Evolutionary conservation across 1,284 basidiomycete species (phyloP), one percentile per base, ranked within the genome.

Genomic region (Trichosporon asahii): DNA sequence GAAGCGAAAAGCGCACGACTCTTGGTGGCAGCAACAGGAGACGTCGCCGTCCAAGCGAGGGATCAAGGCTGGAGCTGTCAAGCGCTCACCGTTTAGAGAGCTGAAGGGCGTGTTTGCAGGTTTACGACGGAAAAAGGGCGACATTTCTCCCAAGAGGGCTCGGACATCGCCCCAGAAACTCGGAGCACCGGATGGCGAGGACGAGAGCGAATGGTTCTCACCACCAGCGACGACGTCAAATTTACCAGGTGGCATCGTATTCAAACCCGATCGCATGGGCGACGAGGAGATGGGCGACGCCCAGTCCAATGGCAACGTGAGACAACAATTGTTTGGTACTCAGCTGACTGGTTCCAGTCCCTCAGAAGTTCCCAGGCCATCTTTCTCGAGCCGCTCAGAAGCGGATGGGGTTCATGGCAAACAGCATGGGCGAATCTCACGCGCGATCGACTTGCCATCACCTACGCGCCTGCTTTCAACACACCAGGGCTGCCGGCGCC

Each of bases 61-160:
- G 9, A 9, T 35, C 64, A 64, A 53, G 53, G 61, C 67, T 1
- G 57, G 57, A 31, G 57, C 67, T 1, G 35, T 67, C 46, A 70
- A 67, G 63, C 67, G 76, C 35, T 81, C 80, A 8, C 81, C 81
- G 0, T 70, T 82, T 68, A 81, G 79, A 67, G 80, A 78, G 2
- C 78, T 82, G 65, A 70, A 77, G 5, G 78, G 76, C 65, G 75
- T 74, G 18, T 78, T 82, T 60, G 77, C 75, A 4, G 79, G 76
- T 5, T 67, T 79, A 1, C 68, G 78, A 14, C 78, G 76, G 67
- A 75, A 71, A 1, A 80, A 77, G 69, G 72, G 74, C 8, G 79
- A 81, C 57, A 31, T 15, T 15, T 61, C 57, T 9, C 57, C 57
- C 3, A 61, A 23, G 29, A 61, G 27, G 57, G 57, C 31, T n/a